Evolutionary conservation across 805 yeast species (phyloP), one percentile per base, ranked within the genome.

Genomic region (Ogataea pignaliae): DNA sequence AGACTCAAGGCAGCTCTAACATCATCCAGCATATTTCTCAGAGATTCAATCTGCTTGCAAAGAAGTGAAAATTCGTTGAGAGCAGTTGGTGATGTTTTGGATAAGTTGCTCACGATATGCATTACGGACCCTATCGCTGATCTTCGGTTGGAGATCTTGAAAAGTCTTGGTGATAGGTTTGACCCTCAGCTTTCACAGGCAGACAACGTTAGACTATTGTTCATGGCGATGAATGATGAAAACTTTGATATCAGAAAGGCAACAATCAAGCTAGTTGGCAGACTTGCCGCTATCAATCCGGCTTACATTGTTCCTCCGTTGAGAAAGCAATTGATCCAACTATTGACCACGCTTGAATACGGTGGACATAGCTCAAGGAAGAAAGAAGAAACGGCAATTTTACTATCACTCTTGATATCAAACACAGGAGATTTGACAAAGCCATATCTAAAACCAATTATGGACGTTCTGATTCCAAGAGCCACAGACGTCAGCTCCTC

Each of bases 171-270:
- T 32, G 76, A 81, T 2, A 75, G 75, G 45, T 86, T 91, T 60
- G 97, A 93, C 56, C 87, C 96, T 0, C 98, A 93, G 56, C 65
- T 93, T 29, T 88, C 97, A 0, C 98, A 93, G 61, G 95, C 97
- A 1, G 95, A 87, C 47, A 90, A 89, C 61, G 91, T 90, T 29
- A 73, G 88, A 43, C 65, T 90, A 12, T 69, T 93, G 17, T 88
- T 91, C 56, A 86, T 90, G 71, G 91, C 97, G 0, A 68, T 91
- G 44, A 87, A 93, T 59, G 99, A 93, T 65, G 98, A 91, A 63
- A 78, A 77, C 2, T 93, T 93, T 59, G 81, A 79, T 10, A 85
- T 93, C 10, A 76, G 96, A 43, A 81, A 85, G 54, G 85, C 80
- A 13, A 85, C 96, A 0, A 78, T 91, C 30, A 74, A 73, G 40